Evolutionary conservation across 208 protist species (phyloP), one percentile per base, ranked within the genome.

Genomic region (Trypanosoma brucei): DNA sequence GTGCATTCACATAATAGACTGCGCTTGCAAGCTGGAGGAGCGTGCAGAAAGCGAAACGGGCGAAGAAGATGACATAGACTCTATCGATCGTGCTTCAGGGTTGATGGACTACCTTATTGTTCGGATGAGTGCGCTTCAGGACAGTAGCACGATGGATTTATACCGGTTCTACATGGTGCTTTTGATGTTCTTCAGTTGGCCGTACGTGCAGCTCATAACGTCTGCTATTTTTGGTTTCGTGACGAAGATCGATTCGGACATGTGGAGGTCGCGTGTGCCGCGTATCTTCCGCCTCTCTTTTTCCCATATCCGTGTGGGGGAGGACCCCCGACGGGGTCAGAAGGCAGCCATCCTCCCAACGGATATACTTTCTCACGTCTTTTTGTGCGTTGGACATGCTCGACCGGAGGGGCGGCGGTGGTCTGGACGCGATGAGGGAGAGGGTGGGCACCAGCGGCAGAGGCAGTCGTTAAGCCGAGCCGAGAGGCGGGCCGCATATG

Each of bases 231-330:
- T 88, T 66, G 84, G 84, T 9, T 78, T 88, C 48, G 78, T 91
- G 7, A 62, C 59, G 4, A 70, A 65, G 55, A 79, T 93, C 65
- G 84, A 91, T 59, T 71, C 78, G 31, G 65, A 75, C 35, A 42
- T 52, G 42, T 95, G 86, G 89, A 69, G 84, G 3, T 68, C 70
- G 11, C 71, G 75, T 56, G 62, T 92, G 3, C 89, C 89, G 35
- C 84, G 83, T 3, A 72, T 92, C 14, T 92, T 95, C 59, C 84
- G 84, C 46, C 72, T 83, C 14, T 86, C 86, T 31, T 92, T 95
- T 55, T 90, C 84, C 2, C 86, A 93, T 55, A 71, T 91, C 45
- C 69, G 78, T 38, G 76, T 82, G 42, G 75, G 70, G 3, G 55
- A 63, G 5, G 2, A n/a, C 31, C 30, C n/a, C 42, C 39, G 34